Percentiles rank a stretch among this genome's conserved stretches.
Conservation (phyloP, 1,284 basidiomycete genomes). For the Tetrapyrgos nigripes region DNA sequence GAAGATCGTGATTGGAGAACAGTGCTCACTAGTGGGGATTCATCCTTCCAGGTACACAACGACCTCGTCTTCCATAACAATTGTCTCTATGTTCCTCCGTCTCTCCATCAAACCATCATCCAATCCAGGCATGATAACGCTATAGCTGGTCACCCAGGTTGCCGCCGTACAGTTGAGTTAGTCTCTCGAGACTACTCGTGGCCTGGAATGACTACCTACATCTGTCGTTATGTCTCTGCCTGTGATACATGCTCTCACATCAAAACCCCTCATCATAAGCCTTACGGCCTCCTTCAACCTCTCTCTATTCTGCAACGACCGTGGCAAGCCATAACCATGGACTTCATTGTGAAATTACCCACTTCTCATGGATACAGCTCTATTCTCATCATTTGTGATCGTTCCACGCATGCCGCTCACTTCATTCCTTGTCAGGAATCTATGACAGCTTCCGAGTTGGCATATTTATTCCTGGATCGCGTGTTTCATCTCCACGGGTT, state of each 20-base stretch:
- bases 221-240: conserved; percentile 35
- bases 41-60: conserved; percentile 31
- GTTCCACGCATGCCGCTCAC: conserved; percentile 42
- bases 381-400: conserved; percentile 47
- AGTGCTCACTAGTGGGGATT: conserved; percentile 29
- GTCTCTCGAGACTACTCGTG: too few relatives aligned
- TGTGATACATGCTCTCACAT: conserved; percentile 39
- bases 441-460: too few relatives aligned
- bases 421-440: too few relatives aligned
- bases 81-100: conserved; percentile 41
- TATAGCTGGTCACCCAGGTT: conserved; percentile 36
- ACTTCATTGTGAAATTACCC: conserved; percentile 47
- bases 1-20: conserved; percentile 36
- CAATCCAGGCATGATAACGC: conserved; percentile 31
- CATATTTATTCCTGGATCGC: conserved; percentile 36
- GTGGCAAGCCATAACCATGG: conserved; percentile 43
- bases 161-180: conserved; percentile 25
- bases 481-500: conserved; percentile 40
- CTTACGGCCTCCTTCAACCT: conserved; percentile 41
- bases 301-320: conserved; percentile 37
- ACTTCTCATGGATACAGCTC: conserved; percentile 38
- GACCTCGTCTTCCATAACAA: conserved; percentile 39
- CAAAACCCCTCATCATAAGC: conserved; percentile 37
- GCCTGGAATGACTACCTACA: conserved; percentile 28
- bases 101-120: conserved; percentile 34